phyloP scores from a whole-genome alignment of 495 filamentous ascomycete genomes.

The Baudoinia panamericana region DNA sequence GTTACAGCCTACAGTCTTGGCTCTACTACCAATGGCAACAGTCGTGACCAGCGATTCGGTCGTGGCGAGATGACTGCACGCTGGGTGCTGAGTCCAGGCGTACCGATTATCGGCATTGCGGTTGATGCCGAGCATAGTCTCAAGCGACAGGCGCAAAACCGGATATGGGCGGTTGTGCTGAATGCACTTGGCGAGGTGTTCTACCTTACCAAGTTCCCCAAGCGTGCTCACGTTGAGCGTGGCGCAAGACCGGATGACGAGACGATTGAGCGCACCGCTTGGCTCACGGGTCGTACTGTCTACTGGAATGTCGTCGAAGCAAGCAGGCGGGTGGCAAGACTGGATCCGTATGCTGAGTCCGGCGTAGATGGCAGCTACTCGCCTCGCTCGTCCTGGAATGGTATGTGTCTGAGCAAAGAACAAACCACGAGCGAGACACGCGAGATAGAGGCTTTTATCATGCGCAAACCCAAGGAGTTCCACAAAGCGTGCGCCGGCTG shows the following conservation, averaged over 20 bases:
- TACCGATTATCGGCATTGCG: constrained; percentile 75
- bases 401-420: constrained; percentile 54
- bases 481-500: constrained; percentile 67
- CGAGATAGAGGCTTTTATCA: constrained; percentile 67
- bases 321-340: constrained; percentile 54
- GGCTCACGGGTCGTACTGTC: constrained; percentile 63
- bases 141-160: constrained; percentile 50
- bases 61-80: constrained; percentile 67
- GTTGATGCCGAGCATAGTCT: constrained; percentile 70
- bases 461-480: constrained; percentile 64
- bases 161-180: constrained; percentile 74
- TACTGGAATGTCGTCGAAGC: constrained; percentile 70
- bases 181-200: constrained; percentile 90
- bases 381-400: constrained; percentile 54
- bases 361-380: constrained; percentile 54
- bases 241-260: constrained; percentile 29
- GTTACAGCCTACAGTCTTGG: constrained; percentile 72
- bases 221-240: constrained; percentile 24
- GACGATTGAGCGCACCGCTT: constrained; percentile 52
- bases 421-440: constrained; percentile 62
- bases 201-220: constrained; percentile 60
- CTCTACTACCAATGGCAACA: constrained; percentile 36
- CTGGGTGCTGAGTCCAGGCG: constrained; percentile 83
- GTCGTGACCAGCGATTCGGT: constrained; percentile 50
- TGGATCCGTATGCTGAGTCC: constrained; percentile 52